Conservation (phyloP, 306 rosid genomes). For the Prunus armeniaca region DNA sequence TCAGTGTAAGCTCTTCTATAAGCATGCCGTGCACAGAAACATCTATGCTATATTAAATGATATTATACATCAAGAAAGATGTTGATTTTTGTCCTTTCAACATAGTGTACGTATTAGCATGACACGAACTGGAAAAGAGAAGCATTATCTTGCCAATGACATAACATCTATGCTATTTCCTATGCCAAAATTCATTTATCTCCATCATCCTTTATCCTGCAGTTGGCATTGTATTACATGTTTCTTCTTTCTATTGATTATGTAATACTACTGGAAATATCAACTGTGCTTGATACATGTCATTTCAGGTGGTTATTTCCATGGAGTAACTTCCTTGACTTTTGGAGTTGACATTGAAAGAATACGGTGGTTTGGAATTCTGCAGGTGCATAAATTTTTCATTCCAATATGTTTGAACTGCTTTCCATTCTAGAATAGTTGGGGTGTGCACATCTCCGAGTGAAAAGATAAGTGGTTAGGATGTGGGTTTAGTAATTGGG, state of each 20-base stretch:
- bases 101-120: not conserved
- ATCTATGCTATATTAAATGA: not conserved
- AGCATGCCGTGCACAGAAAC: not conserved
- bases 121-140: not conserved
- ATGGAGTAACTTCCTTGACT: constrained; percentile 71
- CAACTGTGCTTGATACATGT: constrained; percentile 9
- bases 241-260: not conserved
- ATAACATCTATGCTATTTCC: not conserved
- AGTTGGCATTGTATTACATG: not conserved
- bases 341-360: constrained; percentile 75
- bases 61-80: not conserved
- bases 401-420: constrained; percentile 5
- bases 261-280: not conserved
- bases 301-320: constrained; percentile 88
- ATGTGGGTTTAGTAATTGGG: not conserved
- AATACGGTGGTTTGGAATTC: constrained; percentile 72
- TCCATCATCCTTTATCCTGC: not conserved
- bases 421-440: not conserved
- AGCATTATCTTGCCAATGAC: not conserved
- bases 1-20: not conserved
- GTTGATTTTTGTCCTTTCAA: not conserved
- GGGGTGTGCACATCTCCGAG: not conserved
- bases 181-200: not conserved
- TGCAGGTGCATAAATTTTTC: constrained; percentile 52
- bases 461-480: not conserved